Percentiles rank a stretch among this genome's conserved stretches.
phyloP scores from a whole-genome alignment of 2,329 filamentous ascomycete genomes.

The Colletotrichum australisinense region DNA sequence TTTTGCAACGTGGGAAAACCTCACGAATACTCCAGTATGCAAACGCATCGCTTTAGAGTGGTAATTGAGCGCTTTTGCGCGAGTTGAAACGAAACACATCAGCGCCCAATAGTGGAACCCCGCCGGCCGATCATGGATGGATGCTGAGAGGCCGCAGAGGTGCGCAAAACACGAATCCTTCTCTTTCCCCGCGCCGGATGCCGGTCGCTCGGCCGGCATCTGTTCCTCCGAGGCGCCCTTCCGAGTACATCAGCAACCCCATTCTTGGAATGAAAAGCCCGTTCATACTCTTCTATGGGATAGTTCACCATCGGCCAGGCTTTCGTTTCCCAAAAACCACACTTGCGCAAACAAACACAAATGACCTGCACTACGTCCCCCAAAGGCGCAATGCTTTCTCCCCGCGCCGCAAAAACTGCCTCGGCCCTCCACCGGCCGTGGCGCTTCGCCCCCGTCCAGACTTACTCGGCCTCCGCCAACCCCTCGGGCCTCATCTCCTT shows the following conservation, averaged over 20 bases:
- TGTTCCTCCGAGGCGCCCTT: neutral
- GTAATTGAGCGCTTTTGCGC: slow-evolving; percentile 13
- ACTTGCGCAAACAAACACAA: neutral
- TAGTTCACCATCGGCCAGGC: no score
- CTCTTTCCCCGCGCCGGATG: neutral
- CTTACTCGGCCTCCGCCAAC: slow-evolving; percentile 12
- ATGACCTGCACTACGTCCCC: neutral
- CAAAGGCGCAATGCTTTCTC: slow-evolving; percentile 16
- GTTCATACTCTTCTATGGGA: no score
- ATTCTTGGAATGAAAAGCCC: no score
- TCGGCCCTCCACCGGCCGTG: slow-evolving; percentile 18
- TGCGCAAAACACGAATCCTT: neutral
- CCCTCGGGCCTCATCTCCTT: slow-evolving; percentile 27
- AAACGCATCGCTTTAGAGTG: no score
- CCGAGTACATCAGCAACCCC: neutral
- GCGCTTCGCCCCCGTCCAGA: slow-evolving; percentile 24
- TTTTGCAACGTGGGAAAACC: no score
- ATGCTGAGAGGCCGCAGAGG: neutral
- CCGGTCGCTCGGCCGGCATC: neutral
- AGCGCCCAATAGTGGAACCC: neutral
- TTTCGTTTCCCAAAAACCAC: no score
- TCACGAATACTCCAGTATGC: no score
- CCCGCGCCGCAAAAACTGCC: slow-evolving; percentile 15
- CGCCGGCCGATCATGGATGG: neutral
- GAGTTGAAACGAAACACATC: neutral